Percentiles rank a stretch among this genome's conserved stretches.
Conservation (phyloP, 2,329 filamentous ascomycete species). For the Claviceps sorghi region DNA sequence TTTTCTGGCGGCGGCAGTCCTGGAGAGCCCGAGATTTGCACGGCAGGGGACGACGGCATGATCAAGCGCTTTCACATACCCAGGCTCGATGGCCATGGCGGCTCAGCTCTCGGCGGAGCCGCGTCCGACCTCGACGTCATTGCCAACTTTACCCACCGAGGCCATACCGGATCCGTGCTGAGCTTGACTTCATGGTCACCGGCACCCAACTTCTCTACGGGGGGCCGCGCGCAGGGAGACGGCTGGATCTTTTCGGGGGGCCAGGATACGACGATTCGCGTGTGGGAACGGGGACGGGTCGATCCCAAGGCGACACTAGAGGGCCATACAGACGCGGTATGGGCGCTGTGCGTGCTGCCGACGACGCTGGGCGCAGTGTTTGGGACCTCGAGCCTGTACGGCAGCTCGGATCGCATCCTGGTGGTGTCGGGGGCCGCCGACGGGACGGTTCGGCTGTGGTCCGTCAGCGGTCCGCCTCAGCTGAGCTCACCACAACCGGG, state of each 20-base stretch:
- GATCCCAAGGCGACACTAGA: constrained; percentile 91
- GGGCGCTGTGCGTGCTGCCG: constrained; percentile 86
- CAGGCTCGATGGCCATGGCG: constrained; percentile 47
- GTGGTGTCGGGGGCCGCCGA: constrained; percentile 88
- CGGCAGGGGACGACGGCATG: constrained; percentile 84
- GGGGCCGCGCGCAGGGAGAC: constrained; percentile 75
- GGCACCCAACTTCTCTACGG: constrained; percentile 76
- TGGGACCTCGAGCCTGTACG: constrained; percentile 58
- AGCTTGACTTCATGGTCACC: constrained; percentile 77
- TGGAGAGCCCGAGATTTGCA: constrained; percentile 92
- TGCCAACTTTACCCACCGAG: constrained; percentile 89
- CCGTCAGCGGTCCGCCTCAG: constrained; percentile 80
- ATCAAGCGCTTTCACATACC: constrained; percentile 97
- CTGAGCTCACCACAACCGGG: constrained; percentile 66
- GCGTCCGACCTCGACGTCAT: constrained; percentile 76
- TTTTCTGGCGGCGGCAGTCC: constrained; percentile 95
- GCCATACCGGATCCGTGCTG: constrained; percentile 81
- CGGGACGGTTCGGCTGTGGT: constrained; percentile 85
- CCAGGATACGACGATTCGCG: constrained; percentile 79
- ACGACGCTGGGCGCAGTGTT: constrained; percentile 69
- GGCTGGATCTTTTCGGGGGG: constrained; percentile 98
- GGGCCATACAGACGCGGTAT: constrained; percentile 89
- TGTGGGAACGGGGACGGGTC: constrained; percentile 89
- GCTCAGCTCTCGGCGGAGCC: constrained; percentile 27
- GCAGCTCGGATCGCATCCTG: constrained; percentile 70